Evolutionary conservation across 2,329 filamentous ascomycete genomes (phyloP), one percentile per base, ranked within the genome.

Genomic region (Verticillium dahliae): DNA sequence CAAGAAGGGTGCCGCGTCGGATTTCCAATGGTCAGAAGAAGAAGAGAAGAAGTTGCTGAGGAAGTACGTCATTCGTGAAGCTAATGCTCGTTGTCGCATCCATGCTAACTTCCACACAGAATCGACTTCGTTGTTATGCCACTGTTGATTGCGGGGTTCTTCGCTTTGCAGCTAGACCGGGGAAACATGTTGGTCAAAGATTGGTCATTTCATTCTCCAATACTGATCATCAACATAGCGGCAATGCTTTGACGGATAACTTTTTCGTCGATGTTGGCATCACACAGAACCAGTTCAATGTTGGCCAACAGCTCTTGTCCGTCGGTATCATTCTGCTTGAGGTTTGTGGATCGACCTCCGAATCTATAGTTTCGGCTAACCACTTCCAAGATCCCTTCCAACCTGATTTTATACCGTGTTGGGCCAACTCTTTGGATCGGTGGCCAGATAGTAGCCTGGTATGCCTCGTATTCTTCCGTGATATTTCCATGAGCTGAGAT

Each of bases 201-300:
- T 14, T 5, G 6, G 22, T 22, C 45, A 22, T 3, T 6, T 34
- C 45, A 0, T 39, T 9, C 10, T 45, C 15, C 27, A 31, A 31
- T 2, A 13, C 55, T 64, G 56, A 64, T 39, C 4, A 4, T 3
- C 1, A 6, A 18, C 6, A 4, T 18, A 65, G 63, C 33, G 63
- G 63, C 5, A 65, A 65, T 18, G 63, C 63, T 6, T 60, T 64
- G 38, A 64, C 63, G 13, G 63, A 64, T 33, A 61, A 57, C 15
- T 80, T 85, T 65, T 77, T 81, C 55, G 67, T 75, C 22, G 81
- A 84, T 65, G 74, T 84, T 22, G 70, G 74, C 14, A 77, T 84
- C 63, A 76, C 75, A 2, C 80, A 81, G 4, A 77, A 83, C 62
- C 77, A 83, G 62, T 78, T 82, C 69, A 84, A 84, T 57, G 70